A percentile compares a stretch with the other conserved stretches of the same genome.
Conservation (phyloP, 495 filamentous ascomycete genomes). For the Trichoderma asperelloides region DNA sequence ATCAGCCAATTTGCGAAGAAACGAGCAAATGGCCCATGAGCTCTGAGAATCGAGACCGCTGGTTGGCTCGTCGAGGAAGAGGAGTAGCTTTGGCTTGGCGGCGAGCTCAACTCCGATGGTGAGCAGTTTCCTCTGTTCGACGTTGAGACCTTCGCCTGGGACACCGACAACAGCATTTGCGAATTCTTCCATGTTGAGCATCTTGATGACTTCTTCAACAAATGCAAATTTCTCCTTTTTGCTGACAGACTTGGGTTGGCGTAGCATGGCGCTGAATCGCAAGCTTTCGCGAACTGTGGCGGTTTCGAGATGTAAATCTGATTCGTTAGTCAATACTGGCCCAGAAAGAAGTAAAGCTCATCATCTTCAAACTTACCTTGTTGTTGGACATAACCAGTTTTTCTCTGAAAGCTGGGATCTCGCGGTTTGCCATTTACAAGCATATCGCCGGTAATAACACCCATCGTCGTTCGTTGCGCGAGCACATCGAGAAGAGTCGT, state of each 20-base stretch:
- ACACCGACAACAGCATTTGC: conserved; percentile 69
- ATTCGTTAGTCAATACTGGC: not conserved
- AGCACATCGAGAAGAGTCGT: conserved; percentile 58
- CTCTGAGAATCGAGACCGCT: conserved; percentile 74
- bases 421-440: conserved; percentile 60
- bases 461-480: conserved; percentile 50
- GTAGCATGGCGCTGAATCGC: conserved; percentile 57
- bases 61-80: conserved; percentile 76
- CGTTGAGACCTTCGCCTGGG: conserved; percentile 51
- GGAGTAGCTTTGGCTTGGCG: conserved; percentile 66
- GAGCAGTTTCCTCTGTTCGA: conserved; percentile 39
- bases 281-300: conserved; percentile 70
- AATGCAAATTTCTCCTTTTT: conserved; percentile 58
- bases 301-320: conserved; percentile 68
- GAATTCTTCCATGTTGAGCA: conserved; percentile 65
- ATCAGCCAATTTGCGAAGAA: conserved; percentile 62
- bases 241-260: conserved; percentile 53
- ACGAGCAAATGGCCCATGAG: conserved; percentile 62
- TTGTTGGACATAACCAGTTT: conserved; percentile 86
- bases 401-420: conserved; percentile 67
- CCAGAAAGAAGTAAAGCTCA: not conserved
- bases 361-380: conserved; percentile 48
- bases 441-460: conserved; percentile 64
- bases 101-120: conserved; percentile 79
- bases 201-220: conserved; percentile 68